phyloP scores from a whole-genome alignment of 164 flowering plant species.

The Euptelea pleiosperma region DNA sequence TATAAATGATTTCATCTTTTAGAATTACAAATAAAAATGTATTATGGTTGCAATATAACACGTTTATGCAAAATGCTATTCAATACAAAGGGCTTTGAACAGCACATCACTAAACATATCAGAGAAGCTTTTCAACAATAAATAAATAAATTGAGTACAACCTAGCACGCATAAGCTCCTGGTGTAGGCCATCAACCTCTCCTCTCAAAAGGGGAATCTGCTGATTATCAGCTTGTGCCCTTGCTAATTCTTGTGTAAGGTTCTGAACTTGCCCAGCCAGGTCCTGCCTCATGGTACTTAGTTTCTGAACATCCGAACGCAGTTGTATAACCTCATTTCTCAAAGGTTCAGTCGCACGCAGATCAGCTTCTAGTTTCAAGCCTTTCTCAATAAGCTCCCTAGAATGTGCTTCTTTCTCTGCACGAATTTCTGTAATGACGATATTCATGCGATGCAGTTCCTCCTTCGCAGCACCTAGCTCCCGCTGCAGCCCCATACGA shows the following conservation, averaged over 20 bases:
- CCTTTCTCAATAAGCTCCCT: slow-evolving; percentile 83
- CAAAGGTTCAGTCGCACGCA: slow-evolving; percentile 74
- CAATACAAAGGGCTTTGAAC: neutral
- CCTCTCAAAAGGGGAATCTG: slow-evolving; percentile 61
- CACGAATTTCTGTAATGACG: slow-evolving; percentile 54
- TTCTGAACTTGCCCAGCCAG: slow-evolving; percentile 56
- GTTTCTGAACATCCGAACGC: slow-evolving; percentile 67
- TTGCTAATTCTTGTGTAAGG: slow-evolving; percentile 58
- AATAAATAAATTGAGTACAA: slow-evolving; percentile 21
- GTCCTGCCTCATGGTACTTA: slow-evolving; percentile 56
- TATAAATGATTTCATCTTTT: slow-evolving; percentile 21
- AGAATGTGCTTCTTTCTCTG: slow-evolving; percentile 66
- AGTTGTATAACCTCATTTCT: slow-evolving; percentile 63
- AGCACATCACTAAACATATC: neutral
- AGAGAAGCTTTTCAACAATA: neutral
- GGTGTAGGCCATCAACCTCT: slow-evolving; percentile 76
- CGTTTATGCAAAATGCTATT: neutral
- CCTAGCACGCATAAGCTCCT: slow-evolving; percentile 89
- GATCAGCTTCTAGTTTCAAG: slow-evolving; percentile 82
- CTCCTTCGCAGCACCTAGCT: slow-evolving; percentile 69
- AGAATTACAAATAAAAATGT: slow-evolving; percentile 1
- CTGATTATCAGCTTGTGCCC: slow-evolving; percentile 65
- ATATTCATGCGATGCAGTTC: slow-evolving; percentile 78
- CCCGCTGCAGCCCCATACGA: slow-evolving; percentile 58
- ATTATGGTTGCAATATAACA: neutral